These are phyloP conservation scores for Lipomyces anomalus DNA, from an alignment of 805 yeast species.

Conservation along the genomic window DNA sequence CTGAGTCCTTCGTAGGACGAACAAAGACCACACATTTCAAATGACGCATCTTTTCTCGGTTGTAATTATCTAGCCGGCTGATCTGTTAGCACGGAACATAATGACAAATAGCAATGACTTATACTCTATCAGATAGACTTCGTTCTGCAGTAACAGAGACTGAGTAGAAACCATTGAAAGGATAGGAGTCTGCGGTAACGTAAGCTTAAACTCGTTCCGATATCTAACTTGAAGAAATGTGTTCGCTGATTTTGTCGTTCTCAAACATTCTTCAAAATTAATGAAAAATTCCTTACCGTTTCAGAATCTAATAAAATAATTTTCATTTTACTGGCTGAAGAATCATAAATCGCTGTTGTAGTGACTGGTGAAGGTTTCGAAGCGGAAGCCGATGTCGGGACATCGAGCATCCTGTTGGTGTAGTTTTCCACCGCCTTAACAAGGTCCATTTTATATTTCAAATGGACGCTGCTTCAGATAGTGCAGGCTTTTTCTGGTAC, in stretches of 20 bases:
- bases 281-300: slow-evolving; percentile 41
- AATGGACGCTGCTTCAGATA: no score
- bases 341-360: slow-evolving; percentile 27
- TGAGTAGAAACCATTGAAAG: slow-evolving; percentile 89
- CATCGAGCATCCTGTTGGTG: slow-evolving; percentile 35
- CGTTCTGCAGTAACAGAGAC: slow-evolving; percentile 71
- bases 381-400: slow-evolving; percentile 15
- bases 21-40: slow-evolving; percentile 74
- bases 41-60: slow-evolving; percentile 69
- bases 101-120: slow-evolving; percentile 8
- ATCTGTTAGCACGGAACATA: no score
- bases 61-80: slow-evolving; percentile 48
- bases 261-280: slow-evolving; percentile 2
- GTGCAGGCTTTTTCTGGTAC: no score
- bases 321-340: slow-evolving; percentile 40
- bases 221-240: background rate
- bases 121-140: slow-evolving; percentile 78
- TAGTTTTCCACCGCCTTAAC: slow-evolving; percentile 36
- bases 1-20: slow-evolving; percentile 62
- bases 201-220: no score
- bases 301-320: slow-evolving; percentile 72
- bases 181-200: slow-evolving; percentile 47
- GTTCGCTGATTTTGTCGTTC: background rate
- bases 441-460: slow-evolving; percentile 35
- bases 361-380: slow-evolving; percentile 19